A percentile compares a stretch with the other conserved stretches of the same genome.
phyloP scores from a whole-genome alignment of 192 early-diverging fungal genomes.

The Podila epigama region DNA sequence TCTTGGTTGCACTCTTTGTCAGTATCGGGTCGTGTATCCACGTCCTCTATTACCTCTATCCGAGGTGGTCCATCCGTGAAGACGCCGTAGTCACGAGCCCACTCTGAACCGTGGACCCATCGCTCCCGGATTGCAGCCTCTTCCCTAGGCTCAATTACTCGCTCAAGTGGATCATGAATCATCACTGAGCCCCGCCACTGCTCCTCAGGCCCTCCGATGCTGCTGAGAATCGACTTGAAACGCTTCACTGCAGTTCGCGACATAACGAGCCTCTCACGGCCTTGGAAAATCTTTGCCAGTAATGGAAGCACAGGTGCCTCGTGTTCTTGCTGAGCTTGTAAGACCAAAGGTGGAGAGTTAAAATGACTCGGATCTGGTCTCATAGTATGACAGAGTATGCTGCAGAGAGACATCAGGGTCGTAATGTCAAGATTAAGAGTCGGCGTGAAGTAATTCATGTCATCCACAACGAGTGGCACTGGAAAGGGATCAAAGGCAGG shows the following conservation, averaged over 20 bases:
- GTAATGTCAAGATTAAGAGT: slow-evolving; percentile 57
- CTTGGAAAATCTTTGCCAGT: slow-evolving; percentile 39
- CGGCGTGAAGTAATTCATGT: slow-evolving; percentile 40
- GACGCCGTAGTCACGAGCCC: slow-evolving; percentile 38
- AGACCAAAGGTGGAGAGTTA: slow-evolving; percentile 40
- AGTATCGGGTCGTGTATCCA: background rate
- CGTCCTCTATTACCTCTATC: slow-evolving; percentile 40
- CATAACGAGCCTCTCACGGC: slow-evolving; percentile 50
- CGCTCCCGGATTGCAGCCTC: slow-evolving; percentile 20
- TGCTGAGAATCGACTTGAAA: slow-evolving; percentile 43
- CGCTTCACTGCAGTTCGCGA: slow-evolving; percentile 42
- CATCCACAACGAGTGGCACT: slow-evolving; percentile 25
- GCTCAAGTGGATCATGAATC: slow-evolving; percentile 34
- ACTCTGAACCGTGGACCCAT: slow-evolving; percentile 32
- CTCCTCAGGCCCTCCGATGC: slow-evolving; percentile 55
- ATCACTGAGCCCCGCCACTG: slow-evolving; percentile 35
- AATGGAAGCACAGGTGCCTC: slow-evolving; percentile 39
- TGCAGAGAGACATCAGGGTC: slow-evolving; percentile 53
- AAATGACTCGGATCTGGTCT: slow-evolving; percentile 35
- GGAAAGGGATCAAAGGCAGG: slow-evolving; percentile 13
- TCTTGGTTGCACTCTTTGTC: background rate
- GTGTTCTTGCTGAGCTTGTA: slow-evolving; percentile 54
- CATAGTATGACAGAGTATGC: slow-evolving; percentile 48
- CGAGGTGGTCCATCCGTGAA: slow-evolving; percentile 32
- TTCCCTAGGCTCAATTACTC: background rate